Evolutionary conservation across 2,329 filamentous ascomycete genomes (phyloP), one percentile per base, ranked within the genome.

Genomic region (Trichoderma aggressivum): DNA sequence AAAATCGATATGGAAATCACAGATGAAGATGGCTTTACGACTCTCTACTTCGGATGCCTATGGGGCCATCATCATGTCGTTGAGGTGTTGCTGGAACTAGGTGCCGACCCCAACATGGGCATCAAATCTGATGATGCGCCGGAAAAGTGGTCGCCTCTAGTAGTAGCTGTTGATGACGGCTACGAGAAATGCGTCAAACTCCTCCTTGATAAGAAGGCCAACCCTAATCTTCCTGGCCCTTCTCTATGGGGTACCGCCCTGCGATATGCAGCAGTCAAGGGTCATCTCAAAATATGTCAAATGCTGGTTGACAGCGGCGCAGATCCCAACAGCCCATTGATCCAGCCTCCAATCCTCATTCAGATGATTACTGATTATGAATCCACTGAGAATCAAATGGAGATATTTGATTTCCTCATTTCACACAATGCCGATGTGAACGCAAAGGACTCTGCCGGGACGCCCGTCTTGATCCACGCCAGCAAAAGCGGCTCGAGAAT

Each of bases 221-320:
- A 70, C 26, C 71, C 65, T 11, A 72, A 72, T 34, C 28, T 72
- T 34, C 53, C 58, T 18, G 65, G 71, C 8, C 60, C 65, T 18
- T 53, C 53, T 5, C 18, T 16, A 11, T 53, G n/a, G 34, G 71
- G 65, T 6, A 70, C 67, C 4, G 39, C 71, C 21, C 24, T 72
- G n/a, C 39, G 68, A 53, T 71, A 71, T 32, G 71, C 71, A 7
- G 71, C 71, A 4, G 39, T 71, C 1, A 72, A 71, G 12, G 71
- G 71, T 8, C 62, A 72, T 55, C 16, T 72, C 2, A 63, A 56
- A 24, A 68, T 72, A 21, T 70, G 67, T 36, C 28, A 63, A 12
- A 55, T 72, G 50, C 68, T 72, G 18, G 61, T 76, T 28, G 68
- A 73, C 28, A 66, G 70, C 4, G 75, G 75, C 14, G 75, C 75